Base-by-base conservation (phyloP, 1,139 yeast genomes). In the Ashbya aceris region DNA sequence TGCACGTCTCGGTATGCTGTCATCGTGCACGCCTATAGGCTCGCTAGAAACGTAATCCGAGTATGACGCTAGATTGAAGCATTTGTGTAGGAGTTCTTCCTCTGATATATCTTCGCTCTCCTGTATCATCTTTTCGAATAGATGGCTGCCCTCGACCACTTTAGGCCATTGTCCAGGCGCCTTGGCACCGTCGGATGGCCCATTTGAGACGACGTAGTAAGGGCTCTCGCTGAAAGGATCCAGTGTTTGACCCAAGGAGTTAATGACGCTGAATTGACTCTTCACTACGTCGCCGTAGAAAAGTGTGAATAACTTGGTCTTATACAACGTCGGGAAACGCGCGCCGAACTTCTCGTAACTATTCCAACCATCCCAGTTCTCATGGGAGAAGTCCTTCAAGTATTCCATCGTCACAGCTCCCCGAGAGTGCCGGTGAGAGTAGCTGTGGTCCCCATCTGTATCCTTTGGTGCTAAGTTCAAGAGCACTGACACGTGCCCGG, bases 281-380 rank as follows among this genome's bases (percentile, higher is more conserved):
- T 38, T 55, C 50, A 53, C 49, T 8, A 79, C 58, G 40, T 71
- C 69, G 0, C 96, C 97, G 58, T 79, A 83, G 34, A 91, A 61
- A 48, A 91, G 65, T 7, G 83, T 78, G 60, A 89, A 89, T n/a
- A 95, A 95, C 0, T 95, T 96, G 13, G 87, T 75, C 30, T 69
- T 62, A 7, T 60, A 53, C 27, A 84, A 60, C 6, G 55, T 38
- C 4, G 52, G 48, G 39, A 51, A 59, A n/a, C 46, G 41, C 9
- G 31, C 13, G 8, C 45, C 28, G 45, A 58, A 61, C 26, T 55
- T 52, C 9, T 52, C 60, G 30, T 57, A 60, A 11, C 61, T 51
- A 2, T 67, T 54, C 70, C 91, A 85, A 73, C 42, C 53, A 12
- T 48, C 48, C 23, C 68, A 70, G 1, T 67, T 68, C 2, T 28